A percentile compares a stretch with the other conserved stretches of the same genome.
Conservation (phyloP, 2,329 filamentous ascomycete species). For the Fusarium sp. region DNA sequence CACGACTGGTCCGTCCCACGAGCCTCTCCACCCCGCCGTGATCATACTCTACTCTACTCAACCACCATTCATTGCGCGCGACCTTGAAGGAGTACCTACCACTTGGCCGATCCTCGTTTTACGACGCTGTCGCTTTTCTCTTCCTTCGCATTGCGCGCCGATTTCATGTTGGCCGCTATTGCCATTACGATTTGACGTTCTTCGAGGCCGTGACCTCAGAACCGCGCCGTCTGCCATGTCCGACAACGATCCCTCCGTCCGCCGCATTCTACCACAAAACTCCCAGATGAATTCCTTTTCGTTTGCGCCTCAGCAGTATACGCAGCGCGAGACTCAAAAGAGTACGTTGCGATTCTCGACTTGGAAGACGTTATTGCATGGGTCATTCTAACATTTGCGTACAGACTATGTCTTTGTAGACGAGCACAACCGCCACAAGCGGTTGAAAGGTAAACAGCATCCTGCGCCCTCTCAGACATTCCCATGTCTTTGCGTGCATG, state of each 20-base stretch:
- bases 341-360: slow-evolving; percentile 66
- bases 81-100: slow-evolving; percentile 17
- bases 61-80: slow-evolving; percentile 19
- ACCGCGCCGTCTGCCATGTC: slow-evolving; percentile 61
- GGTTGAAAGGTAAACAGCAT: slow-evolving; percentile 80
- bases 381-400: slow-evolving; percentile 32
- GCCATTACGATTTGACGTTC: slow-evolving; percentile 31
- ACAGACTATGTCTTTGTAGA: slow-evolving; percentile 98
- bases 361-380: not conserved
- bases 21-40: slow-evolving; percentile 37
- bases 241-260: slow-evolving; percentile 68
- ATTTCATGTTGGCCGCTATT: slow-evolving; percentile 47
- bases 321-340: slow-evolving; percentile 80
- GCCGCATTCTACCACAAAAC: slow-evolving; percentile 74
- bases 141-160: slow-evolving; percentile 32
- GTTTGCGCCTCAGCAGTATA: slow-evolving; percentile 73
- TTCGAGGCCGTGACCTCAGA: slow-evolving; percentile 42
- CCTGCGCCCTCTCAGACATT: not conserved
- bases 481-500: not conserved
- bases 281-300: slow-evolving; percentile 75
- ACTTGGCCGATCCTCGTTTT: slow-evolving; percentile 13
- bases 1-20: slow-evolving; percentile 34
- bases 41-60: slow-evolving; percentile 17
- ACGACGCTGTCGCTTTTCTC: slow-evolving; percentile 11
- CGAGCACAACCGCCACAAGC: slow-evolving; percentile 97